Percentiles rank a stretch among this genome's conserved stretches.
Evolutionary conservation across 768 basidiomycete species (phyloP).

Genomic region (Tricholoma furcatifolium): DNA sequence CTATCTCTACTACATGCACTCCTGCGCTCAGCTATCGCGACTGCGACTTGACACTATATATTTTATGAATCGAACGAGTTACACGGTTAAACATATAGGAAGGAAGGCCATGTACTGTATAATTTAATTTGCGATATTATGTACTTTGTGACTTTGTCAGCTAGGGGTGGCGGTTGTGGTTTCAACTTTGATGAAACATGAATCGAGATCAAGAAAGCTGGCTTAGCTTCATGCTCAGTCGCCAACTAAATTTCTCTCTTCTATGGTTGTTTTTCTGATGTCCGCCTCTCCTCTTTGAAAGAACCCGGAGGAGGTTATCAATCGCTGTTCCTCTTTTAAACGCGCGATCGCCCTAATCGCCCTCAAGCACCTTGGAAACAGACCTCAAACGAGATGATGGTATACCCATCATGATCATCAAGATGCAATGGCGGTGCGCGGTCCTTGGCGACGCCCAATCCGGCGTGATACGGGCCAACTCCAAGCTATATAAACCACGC

Average conservation of each 20-base stretch:
- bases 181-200: neutral
- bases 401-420: conserved; percentile 7
- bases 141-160: neutral
- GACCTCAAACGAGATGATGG: conserved; percentile 10
- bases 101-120: neutral
- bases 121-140: neutral
- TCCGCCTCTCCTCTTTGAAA: too few relatives aligned
- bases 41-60: neutral
- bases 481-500: conserved; percentile 31
- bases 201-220: neutral
- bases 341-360: neutral
- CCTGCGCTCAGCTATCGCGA: neutral
- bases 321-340: too few relatives aligned
- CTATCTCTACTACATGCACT: neutral
- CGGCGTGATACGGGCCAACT: conserved; percentile 11
- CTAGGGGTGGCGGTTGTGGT: neutral
- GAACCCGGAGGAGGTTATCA: too few relatives aligned
- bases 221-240: neutral
- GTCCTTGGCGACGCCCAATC: conserved; percentile 8
- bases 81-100: conserved; percentile 6
- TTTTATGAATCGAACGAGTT: neutral
- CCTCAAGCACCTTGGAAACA: conserved; percentile 13
- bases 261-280: too few relatives aligned
- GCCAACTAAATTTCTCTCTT: neutral
- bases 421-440: conserved; percentile 8